Evolutionary conservation across 2,329 filamentous ascomycete species (phyloP).

Genomic region (Colletotrichum liaoningense): DNA sequence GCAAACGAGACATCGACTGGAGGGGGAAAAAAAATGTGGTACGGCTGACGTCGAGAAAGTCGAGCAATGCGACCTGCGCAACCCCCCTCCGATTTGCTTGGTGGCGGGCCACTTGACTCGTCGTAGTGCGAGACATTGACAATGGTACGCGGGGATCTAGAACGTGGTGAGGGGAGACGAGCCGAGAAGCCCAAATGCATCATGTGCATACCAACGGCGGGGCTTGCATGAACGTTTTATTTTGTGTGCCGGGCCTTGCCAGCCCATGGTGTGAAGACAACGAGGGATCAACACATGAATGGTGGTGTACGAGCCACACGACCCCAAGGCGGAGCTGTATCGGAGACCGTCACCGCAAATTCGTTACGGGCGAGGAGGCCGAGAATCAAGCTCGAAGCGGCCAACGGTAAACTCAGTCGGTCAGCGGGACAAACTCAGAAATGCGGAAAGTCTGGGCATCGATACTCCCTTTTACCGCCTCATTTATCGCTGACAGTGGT

Average conservation of each 20-base stretch:
- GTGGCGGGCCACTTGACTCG: constrained; percentile 34
- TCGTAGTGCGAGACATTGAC: constrained; percentile 16
- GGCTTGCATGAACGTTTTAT: constrained; percentile 32
- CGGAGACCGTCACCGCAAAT: constrained; percentile 21
- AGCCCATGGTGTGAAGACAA: constrained; percentile 11
- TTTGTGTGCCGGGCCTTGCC: constrained; percentile 19
- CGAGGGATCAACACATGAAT: constrained; percentile 12
- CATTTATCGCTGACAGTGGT: not conserved
- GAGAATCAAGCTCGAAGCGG: constrained; percentile 8
- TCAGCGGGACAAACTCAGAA: not conserved
- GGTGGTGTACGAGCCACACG: constrained; percentile 5
- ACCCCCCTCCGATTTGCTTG: constrained; percentile 3
- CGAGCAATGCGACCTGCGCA: constrained; percentile 21
- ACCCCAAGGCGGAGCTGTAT: constrained; percentile 22
- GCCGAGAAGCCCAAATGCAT: constrained; percentile 22
- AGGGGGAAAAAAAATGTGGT: not conserved
- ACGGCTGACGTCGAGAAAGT: constrained; percentile 15
- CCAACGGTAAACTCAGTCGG: not conserved
- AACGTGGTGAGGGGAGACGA: constrained; percentile 11
- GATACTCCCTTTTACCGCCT: not conserved
- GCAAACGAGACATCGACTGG: not conserved
- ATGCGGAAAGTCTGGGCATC: not conserved
- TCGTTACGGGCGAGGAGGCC: not conserved
- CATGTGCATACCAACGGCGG: constrained; percentile 30
- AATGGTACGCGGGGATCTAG: constrained; percentile 21